Conservation (phyloP, 2,329 filamentous ascomycete genomes). For the Ophiocordyceps unilateralis region DNA sequence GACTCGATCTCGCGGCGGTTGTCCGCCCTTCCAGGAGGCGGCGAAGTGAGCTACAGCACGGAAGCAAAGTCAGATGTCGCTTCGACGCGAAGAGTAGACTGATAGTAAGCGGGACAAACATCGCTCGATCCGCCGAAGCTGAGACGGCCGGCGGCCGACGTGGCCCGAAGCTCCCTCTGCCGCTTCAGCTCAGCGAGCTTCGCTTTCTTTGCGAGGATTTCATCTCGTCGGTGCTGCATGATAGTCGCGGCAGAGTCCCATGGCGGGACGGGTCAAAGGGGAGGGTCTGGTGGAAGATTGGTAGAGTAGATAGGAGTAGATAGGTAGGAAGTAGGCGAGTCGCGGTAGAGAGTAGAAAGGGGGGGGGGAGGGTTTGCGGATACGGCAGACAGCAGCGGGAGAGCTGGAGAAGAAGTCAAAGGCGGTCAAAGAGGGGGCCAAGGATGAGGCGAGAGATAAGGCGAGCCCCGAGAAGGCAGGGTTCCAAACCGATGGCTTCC, state of each 20-base stretch:
- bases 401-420: too few relatives aligned
- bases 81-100: neutral
- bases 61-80: neutral
- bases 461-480: neutral
- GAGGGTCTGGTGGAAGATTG: neutral
- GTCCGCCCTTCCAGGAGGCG: constrained; percentile 51
- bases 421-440: neutral
- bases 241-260: constrained; percentile 27
- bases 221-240: constrained; percentile 76
- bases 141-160: constrained; percentile 49
- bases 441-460: neutral
- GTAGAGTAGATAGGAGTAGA: too few relatives aligned
- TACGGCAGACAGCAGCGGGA: too few relatives aligned
- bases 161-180: constrained; percentile 69
- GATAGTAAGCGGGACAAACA: constrained; percentile 29
- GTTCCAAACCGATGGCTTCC: too few relatives aligned
- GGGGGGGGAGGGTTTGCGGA: too few relatives aligned
- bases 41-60: constrained; percentile 34
- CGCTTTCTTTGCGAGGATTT: constrained; percentile 91
- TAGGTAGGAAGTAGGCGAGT: too few relatives aligned
- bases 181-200: constrained; percentile 93
- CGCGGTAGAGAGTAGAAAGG: too few relatives aligned
- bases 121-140: constrained; percentile 53
- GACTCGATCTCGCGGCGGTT: constrained; percentile 64
- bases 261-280: constrained; percentile 19